Base-by-base conservation (phyloP, 441 rosid genomes). In the Biscutella laevigata region DNA sequence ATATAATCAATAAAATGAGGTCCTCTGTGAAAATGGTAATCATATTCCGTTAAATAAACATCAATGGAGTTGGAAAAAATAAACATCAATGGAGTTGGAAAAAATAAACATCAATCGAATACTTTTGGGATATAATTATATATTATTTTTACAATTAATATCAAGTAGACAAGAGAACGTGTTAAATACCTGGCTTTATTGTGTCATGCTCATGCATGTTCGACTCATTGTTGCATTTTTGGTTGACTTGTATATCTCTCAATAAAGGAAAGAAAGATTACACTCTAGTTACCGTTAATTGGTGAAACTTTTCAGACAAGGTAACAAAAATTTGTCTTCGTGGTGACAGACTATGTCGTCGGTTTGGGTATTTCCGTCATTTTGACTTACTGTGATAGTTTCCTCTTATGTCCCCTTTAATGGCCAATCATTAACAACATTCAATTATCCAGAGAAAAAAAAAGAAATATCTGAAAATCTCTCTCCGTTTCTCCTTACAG, bases 341-440 rank as follows among this genome's bases (percentile, higher is more conserved):
- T 62, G 46, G 54, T 25, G 6, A 25, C 26, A 20, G 14, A 53
- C 28, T 9, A 36, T 4, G 34, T 44, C 63, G 53, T 64, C 58
- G 58, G 64, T 8, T 3, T 34, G 69, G 59, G 40, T 4, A 57
- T 6, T 42, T 50, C 1, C 37, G 68, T 38, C 21, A 63, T 29
- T 63, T 46, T 1, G 0, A 10, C 0, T 6, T 4, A 28, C 11
- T 17, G 43, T 28, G n/a, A 66, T 58, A 11, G 8, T 35, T 15
- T 29, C 15, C 11, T 5, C 21, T 25, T 29, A 6, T 33, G 55
- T 54, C 47, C 21, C 51, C 56, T 19, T 46, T 45, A 66, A 59
- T 52, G 51, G 24, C 61, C 71, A 66, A 66, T 66, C 70, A 66
- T 66, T n/a, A n/a, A n/a, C 46, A 30, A 13, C 37, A 44, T 30